phyloP scores from a whole-genome alignment of 495 filamentous ascomycete genomes.

The Opeltia flavorubescens region DNA sequence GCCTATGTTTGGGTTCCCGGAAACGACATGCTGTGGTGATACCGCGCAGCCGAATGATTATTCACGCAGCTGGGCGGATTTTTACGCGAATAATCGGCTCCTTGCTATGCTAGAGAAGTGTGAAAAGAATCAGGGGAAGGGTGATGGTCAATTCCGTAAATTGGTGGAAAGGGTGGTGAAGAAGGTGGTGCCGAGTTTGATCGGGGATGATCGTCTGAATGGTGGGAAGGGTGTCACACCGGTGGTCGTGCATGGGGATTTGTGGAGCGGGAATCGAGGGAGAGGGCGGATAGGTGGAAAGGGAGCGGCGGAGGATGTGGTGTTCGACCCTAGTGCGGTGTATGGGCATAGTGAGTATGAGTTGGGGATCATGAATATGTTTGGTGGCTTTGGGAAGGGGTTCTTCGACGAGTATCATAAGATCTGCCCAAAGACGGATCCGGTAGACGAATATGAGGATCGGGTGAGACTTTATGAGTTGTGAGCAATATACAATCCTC shows the following conservation, averaged over 20 bases:
- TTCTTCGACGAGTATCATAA: conserved; percentile 62
- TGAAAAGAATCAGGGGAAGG: conserved; percentile 46
- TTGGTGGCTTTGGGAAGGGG: conserved; percentile 70
- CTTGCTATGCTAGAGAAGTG: conserved; percentile 44
- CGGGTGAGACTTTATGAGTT: conserved; percentile 67
- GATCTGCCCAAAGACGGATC: conserved; percentile 64
- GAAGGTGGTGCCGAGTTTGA: conserved; percentile 54
- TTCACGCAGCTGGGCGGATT: conserved; percentile 59
- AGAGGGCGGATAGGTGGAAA: conserved; percentile 41
- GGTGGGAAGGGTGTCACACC: conserved; percentile 44
- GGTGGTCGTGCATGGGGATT: conserved; percentile 76
- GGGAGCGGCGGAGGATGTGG: conserved; percentile 56
- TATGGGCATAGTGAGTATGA: conserved; percentile 88
- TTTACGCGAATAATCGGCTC: conserved; percentile 65
- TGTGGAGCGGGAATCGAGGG: conserved; percentile 83
- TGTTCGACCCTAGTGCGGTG: conserved; percentile 67
- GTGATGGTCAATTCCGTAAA: conserved; percentile 39
- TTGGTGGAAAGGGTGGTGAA: conserved; percentile 48
- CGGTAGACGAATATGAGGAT: conserved; percentile 73
- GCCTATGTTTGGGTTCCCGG: conserved; percentile 67
- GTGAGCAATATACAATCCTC: too few relatives aligned
- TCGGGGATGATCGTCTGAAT: conserved; percentile 53
- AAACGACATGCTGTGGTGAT: conserved; percentile 72
- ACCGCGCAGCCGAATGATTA: conserved; percentile 67
- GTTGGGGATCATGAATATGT: conserved; percentile 89